These are phyloP conservation scores for Ophiostoma sp. DNA, from an alignment of 2,329 filamentous ascomycete genomes.

Conservation along the genomic window DNA sequence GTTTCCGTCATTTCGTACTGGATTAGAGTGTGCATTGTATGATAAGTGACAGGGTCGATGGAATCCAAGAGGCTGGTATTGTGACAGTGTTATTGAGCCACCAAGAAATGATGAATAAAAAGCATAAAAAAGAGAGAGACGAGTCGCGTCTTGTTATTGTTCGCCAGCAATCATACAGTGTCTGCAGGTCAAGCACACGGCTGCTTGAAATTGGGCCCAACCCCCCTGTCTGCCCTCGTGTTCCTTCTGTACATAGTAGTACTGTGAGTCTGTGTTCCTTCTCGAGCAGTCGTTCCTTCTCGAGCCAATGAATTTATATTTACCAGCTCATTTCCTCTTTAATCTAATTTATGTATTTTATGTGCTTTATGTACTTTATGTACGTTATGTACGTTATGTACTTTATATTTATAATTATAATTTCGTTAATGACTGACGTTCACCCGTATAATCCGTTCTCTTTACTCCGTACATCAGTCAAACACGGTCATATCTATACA, in stretches of 20 bases:
- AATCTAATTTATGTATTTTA: not conserved
- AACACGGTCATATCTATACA: not conserved
- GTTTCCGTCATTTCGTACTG: not conserved
- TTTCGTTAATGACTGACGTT: not conserved
- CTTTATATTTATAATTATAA: not conserved
- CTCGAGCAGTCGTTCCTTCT: not conserved
- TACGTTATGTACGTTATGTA: not conserved
- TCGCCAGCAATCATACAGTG: not conserved
- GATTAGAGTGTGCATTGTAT: not conserved
- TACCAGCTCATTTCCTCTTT: too few species aligned
- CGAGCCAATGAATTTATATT: not conserved
- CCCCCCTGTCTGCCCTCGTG: not conserved
- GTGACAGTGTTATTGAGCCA: not conserved
- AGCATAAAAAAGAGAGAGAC: not conserved
- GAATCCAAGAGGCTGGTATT: conserved; percentile 1
- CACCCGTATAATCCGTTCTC: not conserved
- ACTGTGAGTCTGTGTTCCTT: too few species aligned
- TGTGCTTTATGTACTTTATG: not conserved
- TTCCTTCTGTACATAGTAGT: too few species aligned
- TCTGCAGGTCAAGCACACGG: not conserved
- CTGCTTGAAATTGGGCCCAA: not conserved
- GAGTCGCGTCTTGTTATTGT: not conserved
- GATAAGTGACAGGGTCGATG: not conserved
- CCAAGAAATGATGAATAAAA: not conserved
- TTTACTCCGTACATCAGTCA: conserved; percentile 1